A percentile compares a stretch with the other conserved stretches of the same genome.
Conservation (phyloP, 2,329 filamentous ascomycete species). For the Fusarium penzigii region DNA sequence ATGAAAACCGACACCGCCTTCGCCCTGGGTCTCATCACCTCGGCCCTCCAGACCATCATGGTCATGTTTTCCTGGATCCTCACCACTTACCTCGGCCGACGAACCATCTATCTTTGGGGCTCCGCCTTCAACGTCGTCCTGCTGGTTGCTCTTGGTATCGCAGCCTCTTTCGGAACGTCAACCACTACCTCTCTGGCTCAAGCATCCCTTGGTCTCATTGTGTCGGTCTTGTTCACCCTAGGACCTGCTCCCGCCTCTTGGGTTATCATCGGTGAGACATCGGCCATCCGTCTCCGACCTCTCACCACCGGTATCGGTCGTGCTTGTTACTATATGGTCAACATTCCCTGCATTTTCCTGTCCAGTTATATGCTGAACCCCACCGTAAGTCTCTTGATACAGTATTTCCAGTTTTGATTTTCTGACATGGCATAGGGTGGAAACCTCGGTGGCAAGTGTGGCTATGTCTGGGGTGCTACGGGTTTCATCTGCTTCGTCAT, state of each 20-base stretch:
- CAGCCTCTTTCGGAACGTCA: slow-evolving; percentile 48
- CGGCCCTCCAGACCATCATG: slow-evolving; percentile 60
- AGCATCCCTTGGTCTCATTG: slow-evolving; percentile 63
- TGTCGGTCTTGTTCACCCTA: slow-evolving; percentile 65
- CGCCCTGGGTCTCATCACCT: slow-evolving; percentile 64
- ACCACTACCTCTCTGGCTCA: slow-evolving; percentile 52
- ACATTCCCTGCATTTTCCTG: slow-evolving; percentile 68
- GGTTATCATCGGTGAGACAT: slow-evolving; percentile 69
- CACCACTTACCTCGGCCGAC: slow-evolving; percentile 63
- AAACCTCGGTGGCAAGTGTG: slow-evolving; percentile 56
- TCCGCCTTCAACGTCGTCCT: slow-evolving; percentile 54
- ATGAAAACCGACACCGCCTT: slow-evolving; percentile 57
- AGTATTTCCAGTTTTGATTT: background rate
- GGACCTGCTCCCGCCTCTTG: slow-evolving; percentile 65
- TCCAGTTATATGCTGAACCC: slow-evolving; percentile 62
- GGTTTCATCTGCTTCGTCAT: slow-evolving; percentile 54
- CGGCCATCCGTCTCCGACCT: slow-evolving; percentile 62
- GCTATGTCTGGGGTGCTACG: slow-evolving; percentile 61
- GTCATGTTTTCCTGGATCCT: slow-evolving; percentile 70
- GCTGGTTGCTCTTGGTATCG: slow-evolving; percentile 60
- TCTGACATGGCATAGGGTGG: slow-evolving; percentile 36
- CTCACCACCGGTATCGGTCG: slow-evolving; percentile 68
- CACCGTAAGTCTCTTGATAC: slow-evolving; percentile 32
- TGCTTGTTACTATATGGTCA: slow-evolving; percentile 62
- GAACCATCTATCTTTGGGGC: slow-evolving; percentile 65